Evolutionary conservation across 805 yeast species (phyloP), one percentile per base, ranked within the genome.

Genomic region (Lachancea nothofagi): DNA sequence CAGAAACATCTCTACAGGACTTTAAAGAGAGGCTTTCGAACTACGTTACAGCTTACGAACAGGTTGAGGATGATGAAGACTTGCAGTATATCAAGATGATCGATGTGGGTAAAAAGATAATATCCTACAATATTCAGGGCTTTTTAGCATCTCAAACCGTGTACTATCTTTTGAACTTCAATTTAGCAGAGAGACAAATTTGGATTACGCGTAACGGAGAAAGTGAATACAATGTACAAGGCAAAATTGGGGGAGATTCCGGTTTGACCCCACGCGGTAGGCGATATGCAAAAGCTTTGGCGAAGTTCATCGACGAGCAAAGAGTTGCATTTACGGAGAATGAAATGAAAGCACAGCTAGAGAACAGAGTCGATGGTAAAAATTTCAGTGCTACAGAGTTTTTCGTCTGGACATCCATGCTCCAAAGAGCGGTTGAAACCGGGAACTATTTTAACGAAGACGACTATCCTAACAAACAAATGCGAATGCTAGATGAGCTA

Each of bases 171-270:
- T 70, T 90, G 46, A 87, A 87, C 53, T 90, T 90, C 74, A 90
- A 93, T 57, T 69, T 90, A 30, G 75, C 82, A 42, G 93, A 85
- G 57, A 73, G 97, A 45, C 95, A 89, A 59, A 88, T 90, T 37
- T 90, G 96, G 88, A 83, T 90, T 46, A 81, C 97, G 1, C 75
- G 98, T 45, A 96, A 89, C 55, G 98, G 98, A 36, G 97, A 90
- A 64, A 78, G 89, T 48, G 72, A 74, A 24, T 96, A 88, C 57
- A 90, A 90, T 57, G 80, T 86, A 14, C 55, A 66, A 36, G 98
- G 98, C 4, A 70, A 77, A 38, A 87, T 90, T 49, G 97, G 98
- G 8, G 98, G 98, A 17, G 93, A 90, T 60, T 82, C 96, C 0
- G 67, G 70, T 18, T 65, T 90, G 29, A 89, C 97, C 0, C 71